Base-by-base conservation (phyloP, 352 stramenopile genomes). In the Phytophthora crassamura region DNA sequence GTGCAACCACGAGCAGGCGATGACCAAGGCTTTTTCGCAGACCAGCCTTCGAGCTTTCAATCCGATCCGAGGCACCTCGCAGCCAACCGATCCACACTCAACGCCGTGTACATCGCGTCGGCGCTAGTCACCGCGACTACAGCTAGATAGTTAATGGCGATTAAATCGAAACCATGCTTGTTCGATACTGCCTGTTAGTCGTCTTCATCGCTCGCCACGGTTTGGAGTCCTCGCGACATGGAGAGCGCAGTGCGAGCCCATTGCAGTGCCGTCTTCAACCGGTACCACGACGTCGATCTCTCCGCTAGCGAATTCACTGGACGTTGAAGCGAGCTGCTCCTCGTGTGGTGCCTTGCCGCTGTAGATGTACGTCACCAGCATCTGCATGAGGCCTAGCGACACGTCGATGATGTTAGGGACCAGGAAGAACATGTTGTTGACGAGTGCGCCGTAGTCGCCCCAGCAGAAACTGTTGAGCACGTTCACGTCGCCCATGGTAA, bases 311-410 rank as follows among this genome's bases (percentile, higher is more conserved):
- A 48, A 7, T 60, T 49, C 16, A 32, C 33, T 38, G 14, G 36
- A 54, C 22, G 30, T 12, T 6, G 34, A 35, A 10, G 20, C 7
- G 7, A 48, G 15, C 4, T 55, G 41, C 9, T 40, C 32, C 15
- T 77, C 64, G 22, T 40, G 43, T 18, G 60, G 45, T 14, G 77
- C 22, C 18, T 72, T 60, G 28, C 53, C 15, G 28, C 71, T 53
- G 56, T 80, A 86, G 0, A 84, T 42, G 4, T 69, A 72, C 15
- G 69, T 85, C 30, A 86, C 69, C 2, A 67, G 40, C 51, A 84
- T 46, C 47, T 88, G 76, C 7, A 69, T 64, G 15, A 39, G 22
- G 0, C 64, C 68, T 8, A 84, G 50, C 16, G 61, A 25, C 9
- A 74, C 30, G 25, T 61, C 74, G 3, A 73, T 42, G 5, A 62